A percentile compares a stretch with the other conserved stretches of the same genome.
These are phyloP conservation scores for Thuidium tamariscinum DNA, from an alignment of 225 moss, liverwort and hornwort species.

Conservation along the genomic window DNA sequence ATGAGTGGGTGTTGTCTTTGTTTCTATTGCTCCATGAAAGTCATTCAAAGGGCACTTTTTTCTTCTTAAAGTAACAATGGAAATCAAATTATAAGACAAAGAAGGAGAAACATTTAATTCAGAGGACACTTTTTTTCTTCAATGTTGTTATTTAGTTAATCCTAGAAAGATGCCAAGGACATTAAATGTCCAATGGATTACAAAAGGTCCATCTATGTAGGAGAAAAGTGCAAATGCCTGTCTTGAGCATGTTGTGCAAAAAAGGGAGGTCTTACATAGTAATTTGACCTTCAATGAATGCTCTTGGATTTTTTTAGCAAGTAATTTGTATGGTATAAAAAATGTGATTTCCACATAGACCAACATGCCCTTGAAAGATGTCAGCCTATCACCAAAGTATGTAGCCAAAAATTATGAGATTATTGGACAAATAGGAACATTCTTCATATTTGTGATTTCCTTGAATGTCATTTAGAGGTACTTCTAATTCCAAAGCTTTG, in stretches of 20 bases:
- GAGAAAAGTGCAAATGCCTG: background rate
- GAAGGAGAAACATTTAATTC: no score
- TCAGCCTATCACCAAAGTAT: background rate
- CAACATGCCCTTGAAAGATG: accelerated
- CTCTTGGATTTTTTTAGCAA: background rate
- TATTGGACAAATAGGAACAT: background rate
- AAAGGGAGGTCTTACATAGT: accelerated
- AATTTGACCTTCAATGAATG: background rate
- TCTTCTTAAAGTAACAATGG: no score
- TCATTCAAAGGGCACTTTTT: background rate
- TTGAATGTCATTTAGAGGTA: background rate
- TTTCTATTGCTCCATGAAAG: background rate
- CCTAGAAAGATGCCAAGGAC: accelerated
- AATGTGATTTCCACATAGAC: background rate
- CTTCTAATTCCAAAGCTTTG: background rate
- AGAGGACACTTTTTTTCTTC: background rate
- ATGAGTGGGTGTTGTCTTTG: background rate
- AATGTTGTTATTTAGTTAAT: accelerated
- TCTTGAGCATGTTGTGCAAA: background rate
- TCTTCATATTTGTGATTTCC: background rate
- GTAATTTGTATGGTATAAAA: accelerated
- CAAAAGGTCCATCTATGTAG: accelerated
- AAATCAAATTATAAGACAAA: no score
- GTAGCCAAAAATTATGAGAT: background rate
- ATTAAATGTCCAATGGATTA: accelerated